Evolutionary conservation across 768 basidiomycete species (phyloP), one percentile per base, ranked within the genome.

Genomic region (Hypsizygus marmoreus): DNA sequence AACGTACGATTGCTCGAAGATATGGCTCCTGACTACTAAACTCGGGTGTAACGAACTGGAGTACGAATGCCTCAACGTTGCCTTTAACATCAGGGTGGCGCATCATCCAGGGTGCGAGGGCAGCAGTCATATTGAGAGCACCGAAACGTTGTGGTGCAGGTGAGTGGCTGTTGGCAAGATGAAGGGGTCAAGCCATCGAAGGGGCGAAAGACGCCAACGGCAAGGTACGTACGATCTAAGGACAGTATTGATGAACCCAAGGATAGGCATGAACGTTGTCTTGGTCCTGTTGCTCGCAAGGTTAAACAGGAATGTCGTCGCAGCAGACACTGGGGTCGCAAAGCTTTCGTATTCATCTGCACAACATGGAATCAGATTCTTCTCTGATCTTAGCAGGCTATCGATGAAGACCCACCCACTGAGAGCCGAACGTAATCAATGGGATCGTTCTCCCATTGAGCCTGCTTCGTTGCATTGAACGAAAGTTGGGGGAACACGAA

Each of bases 401-500:
- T n/a, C n/a, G n/a, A n/a, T n/a, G n/a, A 9, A 22, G 9, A 60
- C 65, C 40, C 50, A 91, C 91, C 91, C 37, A 91, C 77, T 19
- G 82, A 78, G 25, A 82, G 72, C 5, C 91, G 81, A 43, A 92
- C 70, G 58, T 88, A 95, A 51, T 94, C 91, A 33, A 90, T 72
- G 3, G 91, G 88, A 61, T 95, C 93, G n/a, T 66, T 67, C 43
- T 83, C 76, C 89, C 91, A 95, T 4, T 86, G 70, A 32, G 82
- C 75, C 55, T 82, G 73, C 56, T 83, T 82, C 2, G 75, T 65
- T 10, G 81, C 67, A 19, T 82, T 86, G 70, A 94, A 93, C 16
- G 82, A 87, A 20, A 95, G 77, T 58, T 90, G 86, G 23, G 93
- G 91, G 75, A 93, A 95, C 14, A 88, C 82, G 56, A 93, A 92